Conservation (phyloP, 495 filamentous ascomycete genomes). For the Xylaria flabelliformis region DNA sequence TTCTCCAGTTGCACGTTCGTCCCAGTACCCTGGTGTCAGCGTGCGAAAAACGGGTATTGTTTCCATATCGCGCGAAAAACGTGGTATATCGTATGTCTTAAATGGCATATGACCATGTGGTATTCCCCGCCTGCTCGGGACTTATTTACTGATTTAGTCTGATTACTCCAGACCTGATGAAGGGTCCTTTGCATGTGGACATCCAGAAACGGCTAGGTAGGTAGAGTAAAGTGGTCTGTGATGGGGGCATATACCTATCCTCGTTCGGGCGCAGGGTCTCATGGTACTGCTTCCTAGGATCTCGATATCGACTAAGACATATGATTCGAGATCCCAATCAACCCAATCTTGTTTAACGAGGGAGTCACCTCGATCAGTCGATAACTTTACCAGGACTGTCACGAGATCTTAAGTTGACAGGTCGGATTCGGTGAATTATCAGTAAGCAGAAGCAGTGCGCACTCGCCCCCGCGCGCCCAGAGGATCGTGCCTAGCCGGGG, state of each 20-base stretch:
- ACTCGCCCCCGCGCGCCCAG: background rate
- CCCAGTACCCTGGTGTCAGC: background rate
- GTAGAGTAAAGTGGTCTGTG: background rate
- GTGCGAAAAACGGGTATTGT: conserved; percentile 3
- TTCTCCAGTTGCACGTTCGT: background rate
- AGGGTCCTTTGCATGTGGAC: background rate
- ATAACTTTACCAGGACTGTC: background rate
- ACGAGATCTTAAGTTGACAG: conserved; percentile 17
- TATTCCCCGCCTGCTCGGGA: conserved; percentile 6
- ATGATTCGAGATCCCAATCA: background rate
- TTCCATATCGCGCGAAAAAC: background rate
- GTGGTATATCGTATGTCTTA: conserved; percentile 11
- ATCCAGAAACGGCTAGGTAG: background rate
- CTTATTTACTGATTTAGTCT: conserved; percentile 4
- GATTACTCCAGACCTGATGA: conserved; percentile 7
- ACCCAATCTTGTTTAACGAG: background rate
- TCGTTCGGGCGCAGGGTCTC: background rate
- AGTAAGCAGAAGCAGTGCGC: conserved; percentile 1
- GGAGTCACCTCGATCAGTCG: conserved; percentile 11
- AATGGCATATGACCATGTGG: conserved; percentile 9
- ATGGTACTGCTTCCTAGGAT: conserved; percentile 1
- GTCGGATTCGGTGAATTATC: conserved; percentile 12
- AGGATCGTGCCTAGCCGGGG: conserved; percentile 8
- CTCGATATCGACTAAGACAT: background rate
- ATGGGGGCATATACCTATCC: background rate